Evolutionary conservation across 2,329 filamentous ascomycete genomes (phyloP).

Genomic region (Botrytis tulipae): DNA sequence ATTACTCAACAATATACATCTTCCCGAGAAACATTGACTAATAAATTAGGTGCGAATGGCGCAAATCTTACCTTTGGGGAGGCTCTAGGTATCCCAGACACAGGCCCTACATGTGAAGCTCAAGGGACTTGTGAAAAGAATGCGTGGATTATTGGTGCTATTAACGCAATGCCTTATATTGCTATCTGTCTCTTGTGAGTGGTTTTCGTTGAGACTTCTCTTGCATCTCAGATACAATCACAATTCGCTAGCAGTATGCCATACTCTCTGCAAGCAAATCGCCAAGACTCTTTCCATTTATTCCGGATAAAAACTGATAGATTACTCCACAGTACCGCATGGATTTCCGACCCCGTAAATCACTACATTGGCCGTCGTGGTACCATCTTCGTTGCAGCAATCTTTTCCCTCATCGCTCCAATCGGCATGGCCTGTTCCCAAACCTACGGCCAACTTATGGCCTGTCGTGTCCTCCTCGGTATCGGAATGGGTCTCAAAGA

Average conservation of each 20-base stretch:
- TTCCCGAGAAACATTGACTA: neutral
- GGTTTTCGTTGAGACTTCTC: neutral
- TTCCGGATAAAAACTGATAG: neutral
- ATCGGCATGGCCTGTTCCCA: conserved; percentile 60
- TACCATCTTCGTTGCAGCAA: conserved; percentile 60
- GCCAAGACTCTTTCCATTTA: neutral
- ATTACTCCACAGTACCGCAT: conserved; percentile 43
- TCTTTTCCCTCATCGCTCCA: conserved; percentile 60
- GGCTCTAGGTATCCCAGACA: conserved; percentile 44
- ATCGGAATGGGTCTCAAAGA: conserved; percentile 61
- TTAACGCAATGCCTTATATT: conserved; percentile 51
- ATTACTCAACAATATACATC: neutral
- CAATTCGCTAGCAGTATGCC: neutral
- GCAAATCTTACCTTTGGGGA: conserved; percentile 48
- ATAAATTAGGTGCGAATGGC: conserved; percentile 47
- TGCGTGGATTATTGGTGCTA: conserved; percentile 56
- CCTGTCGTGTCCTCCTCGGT: conserved; percentile 56
- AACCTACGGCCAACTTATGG: conserved; percentile 57
- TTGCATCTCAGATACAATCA: neutral
- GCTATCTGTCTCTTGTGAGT: conserved; percentile 48
- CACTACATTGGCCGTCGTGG: conserved; percentile 57
- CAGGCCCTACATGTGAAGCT: conserved; percentile 16
- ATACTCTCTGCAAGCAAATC: too few relatives aligned
- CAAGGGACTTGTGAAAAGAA: conserved; percentile 43
- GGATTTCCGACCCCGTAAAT: conserved; percentile 63